Conservation (phyloP, 2,329 filamentous ascomycete species). For the Aureobasidium zeae region DNA sequence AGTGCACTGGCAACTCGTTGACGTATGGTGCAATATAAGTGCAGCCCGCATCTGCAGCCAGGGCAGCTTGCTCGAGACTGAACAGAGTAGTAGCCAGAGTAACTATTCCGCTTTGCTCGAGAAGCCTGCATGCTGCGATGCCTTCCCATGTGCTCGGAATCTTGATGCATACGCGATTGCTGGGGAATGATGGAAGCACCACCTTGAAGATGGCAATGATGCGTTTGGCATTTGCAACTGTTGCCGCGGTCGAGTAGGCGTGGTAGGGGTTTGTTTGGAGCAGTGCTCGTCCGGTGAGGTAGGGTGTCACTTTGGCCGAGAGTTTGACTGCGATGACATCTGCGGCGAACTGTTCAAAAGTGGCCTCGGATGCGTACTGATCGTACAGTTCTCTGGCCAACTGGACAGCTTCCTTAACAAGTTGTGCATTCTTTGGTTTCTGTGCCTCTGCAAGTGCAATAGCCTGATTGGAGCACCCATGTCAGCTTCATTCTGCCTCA, state of each 20-base stretch:
- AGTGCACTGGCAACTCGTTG: slow-evolving; percentile 54
- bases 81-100: slow-evolving; percentile 57
- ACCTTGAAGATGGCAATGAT: slow-evolving; percentile 14
- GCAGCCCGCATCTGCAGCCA: slow-evolving; percentile 50
- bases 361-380: slow-evolving; percentile 10
- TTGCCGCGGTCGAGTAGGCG: slow-evolving; percentile 14
- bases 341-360: slow-evolving; percentile 15
- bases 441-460: slow-evolving; percentile 14
- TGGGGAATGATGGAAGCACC: neutral
- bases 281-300: slow-evolving; percentile 15
- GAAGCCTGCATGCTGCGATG: slow-evolving; percentile 47
- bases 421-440: slow-evolving; percentile 11
- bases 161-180: slow-evolving; percentile 49
- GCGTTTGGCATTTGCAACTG: slow-evolving; percentile 15
- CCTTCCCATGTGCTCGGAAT: slow-evolving; percentile 57
- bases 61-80: slow-evolving; percentile 49
- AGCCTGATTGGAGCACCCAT: slow-evolving; percentile 4
- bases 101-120: slow-evolving; percentile 46
- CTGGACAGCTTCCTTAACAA: slow-evolving; percentile 13
- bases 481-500: neutral
- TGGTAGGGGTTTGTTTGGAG: slow-evolving; percentile 18
- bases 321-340: slow-evolving; percentile 17
- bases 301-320: slow-evolving; percentile 10
- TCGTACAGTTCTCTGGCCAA: slow-evolving; percentile 10
- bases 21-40: slow-evolving; percentile 57